Conservation (phyloP, 768 basidiomycete genomes). For the Suillus subalutaceus region DNA sequence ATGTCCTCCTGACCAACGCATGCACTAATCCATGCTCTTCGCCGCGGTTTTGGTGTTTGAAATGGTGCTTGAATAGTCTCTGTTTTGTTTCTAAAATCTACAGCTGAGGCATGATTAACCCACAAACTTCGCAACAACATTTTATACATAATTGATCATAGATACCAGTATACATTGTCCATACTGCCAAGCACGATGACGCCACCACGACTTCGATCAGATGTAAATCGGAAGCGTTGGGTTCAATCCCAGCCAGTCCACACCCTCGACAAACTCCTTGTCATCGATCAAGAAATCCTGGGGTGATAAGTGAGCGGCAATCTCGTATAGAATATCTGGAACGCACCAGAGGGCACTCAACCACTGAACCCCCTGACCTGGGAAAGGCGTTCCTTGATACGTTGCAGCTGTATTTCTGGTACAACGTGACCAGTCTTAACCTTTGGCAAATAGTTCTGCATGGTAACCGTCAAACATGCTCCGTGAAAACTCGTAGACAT, state of each 20-base stretch:
- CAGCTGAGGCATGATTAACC: not conserved
- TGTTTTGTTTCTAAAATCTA: not conserved
- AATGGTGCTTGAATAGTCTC: not conserved
- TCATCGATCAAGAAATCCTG: constrained; percentile 88
- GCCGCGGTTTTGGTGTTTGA: not conserved
- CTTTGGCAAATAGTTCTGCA: constrained; percentile 75
- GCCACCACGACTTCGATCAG: constrained; percentile 28
- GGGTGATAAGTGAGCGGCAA: constrained; percentile 13
- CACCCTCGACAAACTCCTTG: constrained; percentile 66
- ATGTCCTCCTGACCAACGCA: constrained; percentile 9
- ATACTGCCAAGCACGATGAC: not conserved
- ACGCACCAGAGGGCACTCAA: constrained; percentile 73
- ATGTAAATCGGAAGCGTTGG: constrained; percentile 83
- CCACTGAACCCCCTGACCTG: constrained; percentile 72
- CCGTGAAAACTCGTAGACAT: constrained; percentile 6
- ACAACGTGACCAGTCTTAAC: constrained; percentile 82
- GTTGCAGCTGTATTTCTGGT: constrained; percentile 61
- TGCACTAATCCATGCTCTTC: not conserved
- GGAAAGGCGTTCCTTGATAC: constrained; percentile 75
- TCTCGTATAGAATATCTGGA: constrained; percentile 10
- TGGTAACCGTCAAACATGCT: constrained; percentile 6
- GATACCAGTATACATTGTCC: not conserved
- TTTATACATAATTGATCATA: not conserved
- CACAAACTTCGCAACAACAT: not conserved
- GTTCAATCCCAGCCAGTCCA: constrained; percentile 75